Evolutionary conservation across 495 filamentous ascomycete species (phyloP).

Genomic region (Cercophora scortea): DNA sequence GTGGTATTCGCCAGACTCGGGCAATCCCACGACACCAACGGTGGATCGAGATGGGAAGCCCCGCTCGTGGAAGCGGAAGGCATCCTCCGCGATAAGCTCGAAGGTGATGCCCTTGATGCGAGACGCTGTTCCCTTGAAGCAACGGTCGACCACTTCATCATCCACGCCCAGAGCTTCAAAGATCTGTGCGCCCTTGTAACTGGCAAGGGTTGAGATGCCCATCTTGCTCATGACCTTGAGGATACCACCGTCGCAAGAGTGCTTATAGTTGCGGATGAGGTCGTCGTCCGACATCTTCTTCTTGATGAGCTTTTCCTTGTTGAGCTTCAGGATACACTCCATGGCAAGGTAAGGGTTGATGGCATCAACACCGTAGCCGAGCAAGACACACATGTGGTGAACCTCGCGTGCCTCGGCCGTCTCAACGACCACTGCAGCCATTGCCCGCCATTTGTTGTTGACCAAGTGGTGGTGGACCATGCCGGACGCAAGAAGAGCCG

Average conservation of each 20-base stretch:
- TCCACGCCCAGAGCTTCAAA: constrained; percentile 98
- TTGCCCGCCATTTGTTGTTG: constrained; percentile 90
- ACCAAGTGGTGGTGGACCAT: constrained; percentile 98
- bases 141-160: constrained; percentile 89
- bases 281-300: constrained; percentile 78
- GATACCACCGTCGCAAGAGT: constrained; percentile 95
- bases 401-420: constrained; percentile 97
- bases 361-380: constrained; percentile 94
- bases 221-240: constrained; percentile 99
- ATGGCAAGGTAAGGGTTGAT: constrained; percentile 96
- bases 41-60: constrained; percentile 84
- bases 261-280: constrained; percentile 94
- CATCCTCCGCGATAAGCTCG: constrained; percentile 91
- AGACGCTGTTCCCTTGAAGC: constrained; percentile 92
- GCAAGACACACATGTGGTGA: constrained; percentile 95
- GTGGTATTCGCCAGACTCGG: constrained; percentile 97
- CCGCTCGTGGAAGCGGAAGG: constrained; percentile 93
- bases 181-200: constrained; percentile 99
- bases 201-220: constrained; percentile 97
- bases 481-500: constrained; percentile 81
- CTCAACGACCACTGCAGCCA: constrained; percentile 83
- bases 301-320: constrained; percentile 88
- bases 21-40: constrained; percentile 71
- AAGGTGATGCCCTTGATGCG: constrained; percentile 96
- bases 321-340: constrained; percentile 98